Evolutionary conservation across 2,329 filamentous ascomycete genomes (phyloP).

Genomic region (Cryphonectria nitschkei): DNA sequence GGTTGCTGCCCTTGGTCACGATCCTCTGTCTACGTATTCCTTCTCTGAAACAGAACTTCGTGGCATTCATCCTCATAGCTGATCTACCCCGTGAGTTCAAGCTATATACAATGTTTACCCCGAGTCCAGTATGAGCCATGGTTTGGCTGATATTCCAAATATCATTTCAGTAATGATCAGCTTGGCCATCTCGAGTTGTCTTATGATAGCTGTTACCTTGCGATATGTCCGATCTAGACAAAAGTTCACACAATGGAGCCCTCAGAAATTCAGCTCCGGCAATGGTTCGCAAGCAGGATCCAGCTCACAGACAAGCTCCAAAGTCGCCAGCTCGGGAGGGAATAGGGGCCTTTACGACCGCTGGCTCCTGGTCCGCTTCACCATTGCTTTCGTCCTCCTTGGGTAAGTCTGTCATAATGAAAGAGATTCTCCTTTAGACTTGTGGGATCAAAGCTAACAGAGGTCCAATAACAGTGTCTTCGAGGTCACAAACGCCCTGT

Average conservation of each 20-base stretch:
- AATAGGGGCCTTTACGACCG: constrained; percentile 34
- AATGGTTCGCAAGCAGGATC: constrained; percentile 20
- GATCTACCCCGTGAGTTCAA: constrained; percentile 33
- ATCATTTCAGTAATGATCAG: constrained; percentile 31
- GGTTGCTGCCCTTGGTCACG: constrained; percentile 32
- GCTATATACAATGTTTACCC: neutral
- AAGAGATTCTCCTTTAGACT: neutral
- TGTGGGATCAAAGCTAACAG: neutral
- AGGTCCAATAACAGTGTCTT: constrained; percentile 29
- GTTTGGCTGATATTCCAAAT: neutral
- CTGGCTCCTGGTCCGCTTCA: constrained; percentile 37
- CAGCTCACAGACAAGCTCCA: constrained; percentile 15
- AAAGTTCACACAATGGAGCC: constrained; percentile 34
- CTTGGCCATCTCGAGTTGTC: constrained; percentile 32
- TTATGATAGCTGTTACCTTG: constrained; percentile 34
- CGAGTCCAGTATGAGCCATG: too few species aligned
- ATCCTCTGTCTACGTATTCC: constrained; percentile 31
- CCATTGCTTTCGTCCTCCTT: constrained; percentile 33
- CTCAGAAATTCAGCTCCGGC: constrained; percentile 20
- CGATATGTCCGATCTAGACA: constrained; percentile 33
- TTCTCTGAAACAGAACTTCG: constrained; percentile 23
- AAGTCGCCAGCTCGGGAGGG: neutral
- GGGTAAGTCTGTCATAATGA: constrained; percentile 26
- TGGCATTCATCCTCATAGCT: constrained; percentile 31
- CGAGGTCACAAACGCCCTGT: constrained; percentile 36